A percentile compares a stretch with the other conserved stretches of the same genome.
These are phyloP conservation scores for Rosa multiflora DNA, from an alignment of 306 rosid species.

Conservation along the genomic window DNA sequence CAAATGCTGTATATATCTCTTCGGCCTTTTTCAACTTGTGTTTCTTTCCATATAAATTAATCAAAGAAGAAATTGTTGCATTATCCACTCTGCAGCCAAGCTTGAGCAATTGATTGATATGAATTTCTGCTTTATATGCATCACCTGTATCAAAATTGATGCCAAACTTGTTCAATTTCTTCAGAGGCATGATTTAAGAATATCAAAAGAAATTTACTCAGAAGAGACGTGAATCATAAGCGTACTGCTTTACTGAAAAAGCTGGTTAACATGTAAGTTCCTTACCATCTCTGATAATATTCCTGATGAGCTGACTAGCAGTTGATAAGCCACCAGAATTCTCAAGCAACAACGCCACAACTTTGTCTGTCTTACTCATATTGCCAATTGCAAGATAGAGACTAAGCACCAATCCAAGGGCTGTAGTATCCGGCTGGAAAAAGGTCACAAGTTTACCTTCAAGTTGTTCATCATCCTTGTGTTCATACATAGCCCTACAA, in stretches of 20 bases:
- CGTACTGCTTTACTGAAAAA: neutral
- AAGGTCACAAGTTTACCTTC: conserved; percentile 36
- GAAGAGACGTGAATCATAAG: conserved; percentile 2
- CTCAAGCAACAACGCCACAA: conserved; percentile 50
- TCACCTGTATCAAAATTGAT: conserved; percentile 59
- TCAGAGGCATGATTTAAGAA: conserved; percentile 24
- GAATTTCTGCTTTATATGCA: conserved; percentile 64
- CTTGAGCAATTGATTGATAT: conserved; percentile 40
- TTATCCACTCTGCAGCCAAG: conserved; percentile 55
- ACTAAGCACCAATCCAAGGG: conserved; percentile 67
- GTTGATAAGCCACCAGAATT: conserved; percentile 46
- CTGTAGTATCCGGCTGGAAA: conserved; percentile 54
- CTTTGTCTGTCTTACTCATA: conserved; percentile 36
- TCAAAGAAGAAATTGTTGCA: conserved; percentile 57
- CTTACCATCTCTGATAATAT: conserved; percentile 70
- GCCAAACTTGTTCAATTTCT: conserved; percentile 3
- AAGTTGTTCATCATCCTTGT: conserved; percentile 39
- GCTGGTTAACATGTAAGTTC: neutral
- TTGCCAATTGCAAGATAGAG: conserved; percentile 54
- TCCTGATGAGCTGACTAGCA: conserved; percentile 45
- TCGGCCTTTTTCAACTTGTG: conserved; percentile 63
- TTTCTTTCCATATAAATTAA: conserved; percentile 66
- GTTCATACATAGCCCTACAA: conserved; percentile 43
- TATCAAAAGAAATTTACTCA: conserved; percentile 11
- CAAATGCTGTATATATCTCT: conserved; percentile 60